A percentile compares a stretch with the other conserved stretches of the same genome.
Conservation (phyloP, 2,329 filamentous ascomycete species). For the Microdochium trichocladiopsis region DNA sequence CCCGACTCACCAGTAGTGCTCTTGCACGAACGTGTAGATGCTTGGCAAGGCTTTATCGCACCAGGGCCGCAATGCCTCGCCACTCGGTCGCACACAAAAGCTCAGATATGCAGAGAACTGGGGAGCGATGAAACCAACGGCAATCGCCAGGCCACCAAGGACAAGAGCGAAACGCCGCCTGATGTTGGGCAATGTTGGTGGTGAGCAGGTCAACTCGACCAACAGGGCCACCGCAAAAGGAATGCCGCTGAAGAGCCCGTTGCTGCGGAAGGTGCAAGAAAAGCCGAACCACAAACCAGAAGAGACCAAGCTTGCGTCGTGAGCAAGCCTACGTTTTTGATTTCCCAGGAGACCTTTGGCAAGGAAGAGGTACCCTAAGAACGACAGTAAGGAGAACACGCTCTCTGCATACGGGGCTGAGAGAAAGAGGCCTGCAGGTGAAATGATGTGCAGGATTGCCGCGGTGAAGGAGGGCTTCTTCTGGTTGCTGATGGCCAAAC, state of each 20-base stretch:
- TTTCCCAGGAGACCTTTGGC: slow-evolving; percentile 35
- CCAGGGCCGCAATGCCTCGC: slow-evolving; percentile 55
- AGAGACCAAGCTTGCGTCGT: slow-evolving; percentile 47
- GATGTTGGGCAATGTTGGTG: slow-evolving; percentile 27
- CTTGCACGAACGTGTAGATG: slow-evolving; percentile 87
- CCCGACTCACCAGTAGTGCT: slow-evolving; percentile 74
- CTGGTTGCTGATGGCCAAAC: slow-evolving; percentile 44
- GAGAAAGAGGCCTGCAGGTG: slow-evolving; percentile 83
- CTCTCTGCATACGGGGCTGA: slow-evolving; percentile 82
- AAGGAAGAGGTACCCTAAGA: slow-evolving; percentile 67
- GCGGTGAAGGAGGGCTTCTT: slow-evolving; percentile 58
- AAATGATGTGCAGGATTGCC: slow-evolving; percentile 71
- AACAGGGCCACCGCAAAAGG: slow-evolving; percentile 53
- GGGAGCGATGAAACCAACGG: slow-evolving; percentile 60
- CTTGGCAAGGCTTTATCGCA: slow-evolving; percentile 68
- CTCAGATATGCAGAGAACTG: slow-evolving; percentile 68
- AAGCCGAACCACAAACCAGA: slow-evolving; percentile 65
- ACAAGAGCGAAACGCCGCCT: slow-evolving; percentile 51
- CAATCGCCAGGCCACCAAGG: slow-evolving; percentile 61
- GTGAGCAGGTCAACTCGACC: slow-evolving; percentile 27
- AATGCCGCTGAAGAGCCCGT: slow-evolving; percentile 77
- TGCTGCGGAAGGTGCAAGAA: slow-evolving; percentile 71
- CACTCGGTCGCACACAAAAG: slow-evolving; percentile 48
- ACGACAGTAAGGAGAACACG: slow-evolving; percentile 69
- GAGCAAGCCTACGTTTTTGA: slow-evolving; percentile 14